Evolutionary conservation across 2,329 filamentous ascomycete genomes (phyloP), one percentile per base, ranked within the genome.

Genomic region (Didymella segeticola): DNA sequence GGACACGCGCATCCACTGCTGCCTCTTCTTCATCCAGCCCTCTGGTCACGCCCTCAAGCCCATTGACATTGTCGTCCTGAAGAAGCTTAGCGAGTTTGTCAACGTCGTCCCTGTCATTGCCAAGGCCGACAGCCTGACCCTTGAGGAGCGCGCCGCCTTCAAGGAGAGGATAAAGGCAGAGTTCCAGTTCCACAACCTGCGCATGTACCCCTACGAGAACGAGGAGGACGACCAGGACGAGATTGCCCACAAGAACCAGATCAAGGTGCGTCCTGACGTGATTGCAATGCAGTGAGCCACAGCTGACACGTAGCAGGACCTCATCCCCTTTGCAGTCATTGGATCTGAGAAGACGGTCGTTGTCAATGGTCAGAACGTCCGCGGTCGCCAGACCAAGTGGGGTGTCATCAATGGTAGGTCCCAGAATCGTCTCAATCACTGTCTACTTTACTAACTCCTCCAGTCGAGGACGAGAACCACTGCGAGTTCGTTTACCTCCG

Each of bases 171-270:
- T 99, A 83, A 97, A 96, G 89, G 95, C 98, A 84, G 95, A 99
- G 79, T 99, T 99, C 77, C 83, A 90, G 54, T 99, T 99, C 89
- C 95, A 99, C 86, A 98, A 98, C 84, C 86, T 99, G 73, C 93
- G 96, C 85, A 99, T 99, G 95, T 99, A 96, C 84, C 95, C 95
- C 57, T 99, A 99, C 78, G 95, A 99, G 78, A 98, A 97, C 75
- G 95, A 99, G 71, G 95, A 99, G 83, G 89, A 98, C 68, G 95
- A 99, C 74, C 90, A 95, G 62, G 95, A 99, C 83, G 95, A 99
- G 82, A 89, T 91, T 69, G 88, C 88, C 58, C 83, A 96, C 79
- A 98, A 98, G 81, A 87, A 86, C 55, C 90, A 96, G 75, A 99
- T 99, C 82, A 98, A 98, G 90, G 93, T 96, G 80, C 57, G 80